Evolutionary conservation across 2,329 filamentous ascomycete species (phyloP), one percentile per base, ranked within the genome.

Genomic region (Mollisia scopiformis): DNA sequence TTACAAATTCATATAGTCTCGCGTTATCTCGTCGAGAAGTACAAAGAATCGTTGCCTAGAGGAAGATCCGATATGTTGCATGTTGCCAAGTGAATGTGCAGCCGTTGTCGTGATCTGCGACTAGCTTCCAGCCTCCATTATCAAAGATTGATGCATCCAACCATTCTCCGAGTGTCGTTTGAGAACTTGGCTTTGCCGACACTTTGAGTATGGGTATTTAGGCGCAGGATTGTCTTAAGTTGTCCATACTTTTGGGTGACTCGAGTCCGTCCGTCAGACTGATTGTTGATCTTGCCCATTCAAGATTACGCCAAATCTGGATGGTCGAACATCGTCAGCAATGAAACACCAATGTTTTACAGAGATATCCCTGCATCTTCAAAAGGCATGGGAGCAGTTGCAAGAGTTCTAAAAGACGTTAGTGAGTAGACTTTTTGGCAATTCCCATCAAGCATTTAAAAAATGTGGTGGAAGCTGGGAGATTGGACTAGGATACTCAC

Each of bases 291-390:
- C 70, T 72, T 43, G 75, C 74, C 21, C 71, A 72, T n/a, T 72
- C 65, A 19, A 68, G 67, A 61, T 78, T 73, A 76, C n/a, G n/a
- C n/a, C n/a, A 76, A 78, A 3, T 71, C 73, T 16, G 74, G 75
- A 57, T 78, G 74, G 16, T 71, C 62, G 6, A 78, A 71, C 4
- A 71, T 75, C 0, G 73, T 73, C 7, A 79, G 68, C 23, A 75
- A 68, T 2, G 62, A 63, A 1, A 66, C 59, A 11, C 62, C 62
- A 21, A 62, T 60, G 46, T 68, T 64, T 33, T 66, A 66, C 1
- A 66, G 31, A 1, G 53, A 41, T 19, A 56, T 27, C 35, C 63
- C 57, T 13, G 50, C 16, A 27, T 39, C 39, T 11, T 60, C 53
- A 35, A 58, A 65, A 8, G 39, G 46, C 33, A 63, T n/a, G n/a